Base-by-base conservation (phyloP, 2,329 filamentous ascomycete species). In the Arthroderma sp. region DNA sequence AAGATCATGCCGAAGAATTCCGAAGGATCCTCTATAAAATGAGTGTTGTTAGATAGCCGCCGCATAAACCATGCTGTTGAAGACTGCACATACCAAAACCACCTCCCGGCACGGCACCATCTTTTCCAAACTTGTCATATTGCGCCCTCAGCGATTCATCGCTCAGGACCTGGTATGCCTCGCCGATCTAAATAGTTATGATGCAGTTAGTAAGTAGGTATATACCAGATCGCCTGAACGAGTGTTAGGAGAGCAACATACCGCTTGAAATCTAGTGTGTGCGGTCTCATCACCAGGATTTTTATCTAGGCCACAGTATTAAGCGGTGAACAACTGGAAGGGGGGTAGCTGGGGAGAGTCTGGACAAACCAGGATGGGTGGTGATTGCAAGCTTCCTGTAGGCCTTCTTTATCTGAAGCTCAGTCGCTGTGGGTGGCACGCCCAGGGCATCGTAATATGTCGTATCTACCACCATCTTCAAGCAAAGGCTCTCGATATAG, bases 1-100 rank as follows among this genome's bases (percentile, higher is more conserved):
- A 98, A 98, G 56, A 98, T 98, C 72, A 88, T 93, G 58, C 84
- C 84, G 69, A 98, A 98, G 75, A 98, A 98, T 67, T 98, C 91
- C 52, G 87, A 77, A 1, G 91, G 91, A 63, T 98, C 91, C 71
- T 83, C 78, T 77, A 59, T 45, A 44, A 38, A 28, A 32, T n/a
- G 28, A 46, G 56, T 32, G 56, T 29, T 27, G 29, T 39, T 33
- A 44, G 29, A 47, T 30, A 29, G 10, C 30, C n/a, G n/a, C 9
- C 2, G 15, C 36, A 31, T 6, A 6, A 28, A 11, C 28, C 4
- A 10, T 22, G 6, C 11, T 7, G 5, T 3, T 10, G 4, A 15
- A 27, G 30, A 31, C 41, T 30, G 44, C 11, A 52, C 69, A 45
- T 62, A 75, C 85, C 85, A 64, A 98, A 98, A 50, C 91, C 91